Base-by-base conservation (phyloP, 108 stramenopile species). In the Schizochytrium sp. region DNA sequence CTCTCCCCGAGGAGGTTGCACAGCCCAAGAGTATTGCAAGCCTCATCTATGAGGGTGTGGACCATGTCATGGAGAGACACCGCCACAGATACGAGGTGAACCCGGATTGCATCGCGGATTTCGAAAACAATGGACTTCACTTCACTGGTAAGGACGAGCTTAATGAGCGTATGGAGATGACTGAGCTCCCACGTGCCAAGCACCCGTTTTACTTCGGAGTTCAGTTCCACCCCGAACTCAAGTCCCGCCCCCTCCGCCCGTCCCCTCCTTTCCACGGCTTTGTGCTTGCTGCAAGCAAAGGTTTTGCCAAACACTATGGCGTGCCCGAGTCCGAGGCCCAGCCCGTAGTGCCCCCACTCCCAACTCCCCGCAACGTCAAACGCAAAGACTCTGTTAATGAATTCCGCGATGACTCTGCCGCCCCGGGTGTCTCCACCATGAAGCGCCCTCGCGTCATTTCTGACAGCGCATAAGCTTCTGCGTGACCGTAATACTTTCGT, bases 181-280 rank as follows among this genome's bases (percentile, higher is more conserved):
- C 96, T 13, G 99, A 99, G 93, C 91, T 98, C 57, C 96, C 97
- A 13, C 89, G 93, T 4, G 91, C 89, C 4, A 60, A 73, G 46
- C 99, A 99, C 92, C 98, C 98, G 2, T 99, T 95, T 93, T 99
- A 98, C 92, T 96, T 98, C 19, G 99, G 97, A 38, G 95, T 94
- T 72, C 99, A 99, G 92, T 99, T 97, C 92, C 99, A 99, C 93
- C 99, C 99, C 4, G 99, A 99, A 93, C 98, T 99, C 93, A 94
- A 97, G 92, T 95, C 95, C 87, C 92, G 98, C n/a, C 99, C 99
- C 17, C 91, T 97, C 89, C 93, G 92, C 58, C 98, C 99, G 2
- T 97, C 96, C 87, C 98, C 99, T 46, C 98, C 98, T 7, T 98
- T 99, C 89, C 96, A 95, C 89, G 98, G 97, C 57, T 89, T 99